Conservation (phyloP, 2,329 filamentous ascomycete species). For the Trichophyton benhamiae region DNA sequence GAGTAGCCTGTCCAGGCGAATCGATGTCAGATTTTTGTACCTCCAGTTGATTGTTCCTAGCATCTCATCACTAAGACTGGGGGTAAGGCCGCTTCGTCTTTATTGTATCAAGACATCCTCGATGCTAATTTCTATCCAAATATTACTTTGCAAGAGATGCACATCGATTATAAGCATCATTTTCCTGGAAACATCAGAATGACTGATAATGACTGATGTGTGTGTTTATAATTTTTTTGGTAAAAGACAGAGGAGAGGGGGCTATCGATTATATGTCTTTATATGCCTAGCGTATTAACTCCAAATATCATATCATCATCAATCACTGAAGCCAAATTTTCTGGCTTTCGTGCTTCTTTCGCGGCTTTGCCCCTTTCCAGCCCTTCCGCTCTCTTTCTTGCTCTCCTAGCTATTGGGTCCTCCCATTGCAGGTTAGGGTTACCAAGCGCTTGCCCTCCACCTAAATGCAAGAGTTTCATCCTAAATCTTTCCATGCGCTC, state of each 20-base stretch:
- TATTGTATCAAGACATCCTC: too few species aligned
- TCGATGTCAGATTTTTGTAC: background rate
- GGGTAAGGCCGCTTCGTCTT: too few species aligned
- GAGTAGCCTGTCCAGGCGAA: background rate
- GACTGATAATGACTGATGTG: too few species aligned
- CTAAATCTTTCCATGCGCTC: slow-evolving; percentile 31
- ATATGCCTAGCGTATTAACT: background rate
- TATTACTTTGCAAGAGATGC: too few species aligned
- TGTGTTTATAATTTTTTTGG: too few species aligned
- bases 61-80: background rate
- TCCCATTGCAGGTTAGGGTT: slow-evolving; percentile 24
- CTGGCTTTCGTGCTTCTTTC: slow-evolving; percentile 7
- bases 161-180: too few species aligned
- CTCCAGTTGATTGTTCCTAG: background rate
- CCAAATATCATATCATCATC: background rate
- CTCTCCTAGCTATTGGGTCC: slow-evolving; percentile 25
- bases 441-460: slow-evolving; percentile 4
- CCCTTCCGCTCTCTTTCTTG: slow-evolving; percentile 33
- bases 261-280: too few species aligned
- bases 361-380: slow-evolving; percentile 22
- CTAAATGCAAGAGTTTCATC: slow-evolving; percentile 19
- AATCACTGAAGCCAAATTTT: background rate
- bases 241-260: too few species aligned
- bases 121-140: too few species aligned
- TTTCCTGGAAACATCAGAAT: too few species aligned